phyloP scores from a whole-genome alignment of 306 rosid genomes.

The Vigna angularis region DNA sequence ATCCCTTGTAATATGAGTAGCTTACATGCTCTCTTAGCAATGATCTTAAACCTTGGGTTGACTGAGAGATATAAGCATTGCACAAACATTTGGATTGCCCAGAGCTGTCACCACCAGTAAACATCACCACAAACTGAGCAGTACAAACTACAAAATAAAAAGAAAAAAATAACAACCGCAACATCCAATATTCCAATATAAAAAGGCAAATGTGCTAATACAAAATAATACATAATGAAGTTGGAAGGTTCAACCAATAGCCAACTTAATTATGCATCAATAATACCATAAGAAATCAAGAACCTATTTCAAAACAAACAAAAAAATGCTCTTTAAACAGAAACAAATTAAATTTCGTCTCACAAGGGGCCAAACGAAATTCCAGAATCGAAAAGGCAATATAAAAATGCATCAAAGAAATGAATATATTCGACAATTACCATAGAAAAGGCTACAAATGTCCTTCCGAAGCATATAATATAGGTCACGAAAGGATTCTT shows the following conservation, averaged over 20 bases:
- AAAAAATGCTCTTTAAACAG: not conserved
- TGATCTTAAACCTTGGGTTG: constrained; percentile 82
- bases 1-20: constrained; percentile 2
- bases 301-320: constrained; percentile 17
- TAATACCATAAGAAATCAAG: not conserved
- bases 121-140: constrained; percentile 89
- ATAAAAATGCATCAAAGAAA: not conserved
- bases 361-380: constrained; percentile 21
- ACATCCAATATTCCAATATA: constrained; percentile 22
- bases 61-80: constrained; percentile 81
- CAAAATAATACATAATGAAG: constrained; percentile 25
- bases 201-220: not conserved
- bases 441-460: constrained; percentile 84
- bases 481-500: constrained; percentile 86
- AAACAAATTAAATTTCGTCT: constrained; percentile 24
- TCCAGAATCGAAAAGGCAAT: not conserved
- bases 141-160: constrained; percentile 66
- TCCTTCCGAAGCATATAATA: constrained; percentile 86
- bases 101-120: constrained; percentile 63
- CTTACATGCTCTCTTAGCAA: constrained; percentile 86
- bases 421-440: constrained; percentile 52
- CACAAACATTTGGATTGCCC: constrained; percentile 61
- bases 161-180: constrained; percentile 8
- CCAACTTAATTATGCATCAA: constrained; percentile 26
- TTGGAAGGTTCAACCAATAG: constrained; percentile 12